A percentile compares a stretch with the other conserved stretches of the same genome.
These are phyloP conservation scores for Trichoderma reesei DNA, from an alignment of 495 filamentous ascomycete genomes.

Conservation along the genomic window DNA sequence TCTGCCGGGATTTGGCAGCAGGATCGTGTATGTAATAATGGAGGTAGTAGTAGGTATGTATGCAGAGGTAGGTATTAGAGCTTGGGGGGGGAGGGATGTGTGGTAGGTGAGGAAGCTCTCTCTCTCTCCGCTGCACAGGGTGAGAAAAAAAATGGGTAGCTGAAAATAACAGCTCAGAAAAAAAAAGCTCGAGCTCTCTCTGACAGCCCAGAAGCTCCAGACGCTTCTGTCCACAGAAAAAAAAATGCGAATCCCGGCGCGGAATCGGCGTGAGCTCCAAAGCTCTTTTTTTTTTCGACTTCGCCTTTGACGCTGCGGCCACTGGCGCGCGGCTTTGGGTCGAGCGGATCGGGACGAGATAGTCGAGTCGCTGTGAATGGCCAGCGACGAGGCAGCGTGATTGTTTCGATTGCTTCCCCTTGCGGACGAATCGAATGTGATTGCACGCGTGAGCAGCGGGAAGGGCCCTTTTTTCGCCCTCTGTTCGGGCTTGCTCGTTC, in stretches of 20 bases:
- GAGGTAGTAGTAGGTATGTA: too few species aligned
- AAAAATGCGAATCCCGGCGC: neutral
- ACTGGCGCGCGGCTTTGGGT: slow-evolving; percentile 1
- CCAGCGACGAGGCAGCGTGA: neutral
- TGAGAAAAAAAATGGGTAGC: too few species aligned
- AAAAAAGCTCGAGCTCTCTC: too few species aligned
- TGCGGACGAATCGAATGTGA: slow-evolving; percentile 4
- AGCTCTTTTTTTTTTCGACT: neutral
- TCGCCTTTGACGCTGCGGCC: neutral
- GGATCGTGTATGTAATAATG: too few species aligned
- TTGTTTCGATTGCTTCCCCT: slow-evolving; percentile 5
- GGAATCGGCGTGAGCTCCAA: neutral
- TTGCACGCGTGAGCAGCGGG: slow-evolving; percentile 4
- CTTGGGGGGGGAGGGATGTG: too few species aligned
- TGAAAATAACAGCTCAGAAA: too few species aligned
- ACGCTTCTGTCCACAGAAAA: neutral
- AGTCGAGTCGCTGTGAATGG: slow-evolving; percentile 12
- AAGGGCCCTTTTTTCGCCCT: slow-evolving; percentile 11
- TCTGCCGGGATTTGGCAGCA: too few species aligned
- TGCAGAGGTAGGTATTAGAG: too few species aligned
- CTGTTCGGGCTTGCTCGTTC: slow-evolving; percentile 8
- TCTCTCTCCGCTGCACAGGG: too few species aligned
- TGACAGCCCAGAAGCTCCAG: neutral
- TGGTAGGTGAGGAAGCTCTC: too few species aligned
- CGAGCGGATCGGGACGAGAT: slow-evolving; percentile 6